Evolutionary conservation across 805 yeast genomes (phyloP), one percentile per base, ranked within the genome.

Genomic region (Starmerella cellae): DNA sequence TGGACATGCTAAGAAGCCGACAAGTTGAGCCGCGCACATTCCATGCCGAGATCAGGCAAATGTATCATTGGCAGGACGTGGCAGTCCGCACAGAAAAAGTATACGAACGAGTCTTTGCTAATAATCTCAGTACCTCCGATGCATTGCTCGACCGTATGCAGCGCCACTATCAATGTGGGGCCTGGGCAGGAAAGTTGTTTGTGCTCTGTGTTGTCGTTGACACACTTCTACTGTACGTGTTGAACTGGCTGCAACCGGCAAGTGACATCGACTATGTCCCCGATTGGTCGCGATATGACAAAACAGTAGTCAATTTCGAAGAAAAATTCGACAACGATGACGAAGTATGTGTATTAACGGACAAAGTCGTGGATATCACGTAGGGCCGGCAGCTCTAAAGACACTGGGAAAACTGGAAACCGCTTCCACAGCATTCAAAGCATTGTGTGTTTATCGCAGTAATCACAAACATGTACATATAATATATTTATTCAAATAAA

Each of bases 61-160:
- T 91, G 91, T 91, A 91, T 60, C 82, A 83, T 54, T 91, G 99
- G 99, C 66, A 65, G 43, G 81, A 87, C 55, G 81, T 91, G 18
- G 97, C 98, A 0, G 62, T 63, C 37, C 65, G 98, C 36, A 91
- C 98, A 0, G 93, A 83, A 53, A 64, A 63, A 16, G 95, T 91
- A 3, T 91, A 91, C 61, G 66, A 75, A 37, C 42, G 44, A 17
- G 48, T 38, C 5, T 21, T 46, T 20, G 33, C 10, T 16, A 56
- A 66, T 6, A 67, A 72, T 37, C 26, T 50, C 19, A 33, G 14
- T 18, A 56, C 66, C 8, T 67, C 73, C 37, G 74, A 72, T 47
- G 70, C 78, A 0, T 62, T 82, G 46, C 51, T 78, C 6, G 68
- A 67, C 23, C 68, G 88, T 51, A 60, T 88, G 28, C 69, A 68